phyloP scores from a whole-genome alignment of 1,139 yeast species.

The Magnusiomyces magnusii region DNA sequence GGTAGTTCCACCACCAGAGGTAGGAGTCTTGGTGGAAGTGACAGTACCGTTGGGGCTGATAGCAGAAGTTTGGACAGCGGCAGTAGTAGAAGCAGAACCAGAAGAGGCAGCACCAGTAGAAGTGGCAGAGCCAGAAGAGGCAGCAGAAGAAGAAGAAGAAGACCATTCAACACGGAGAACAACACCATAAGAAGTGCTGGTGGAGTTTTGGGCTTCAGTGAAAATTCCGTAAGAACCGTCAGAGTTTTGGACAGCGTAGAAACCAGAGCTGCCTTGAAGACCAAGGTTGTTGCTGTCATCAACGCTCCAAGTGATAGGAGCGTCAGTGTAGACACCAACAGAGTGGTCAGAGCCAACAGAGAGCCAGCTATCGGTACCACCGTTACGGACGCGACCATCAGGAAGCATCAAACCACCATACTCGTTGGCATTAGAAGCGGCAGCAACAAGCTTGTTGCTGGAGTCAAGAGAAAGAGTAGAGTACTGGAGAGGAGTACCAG shows the following conservation, averaged over 20 bases:
- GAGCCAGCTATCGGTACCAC: conserved; percentile 8
- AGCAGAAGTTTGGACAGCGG: conserved; percentile 44
- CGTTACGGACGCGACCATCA: conserved; percentile 5
- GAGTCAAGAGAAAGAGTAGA: conserved; percentile 3
- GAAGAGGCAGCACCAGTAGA: no score
- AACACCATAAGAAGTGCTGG: neutral
- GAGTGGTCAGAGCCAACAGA: neutral
- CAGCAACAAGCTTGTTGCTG: neutral
- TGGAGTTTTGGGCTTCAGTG: neutral
- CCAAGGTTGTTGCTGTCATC: neutral
- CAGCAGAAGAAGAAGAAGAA: neutral
- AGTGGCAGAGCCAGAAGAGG: neutral
- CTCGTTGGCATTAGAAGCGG: neutral
- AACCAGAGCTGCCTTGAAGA: neutral
- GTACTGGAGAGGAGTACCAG: conserved; percentile 6
- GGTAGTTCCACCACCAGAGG: neutral
- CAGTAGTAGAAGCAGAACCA: neutral
- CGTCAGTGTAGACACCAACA: neutral
- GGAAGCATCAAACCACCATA: conserved; percentile 4
- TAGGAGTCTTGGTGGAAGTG: conserved; percentile 13
- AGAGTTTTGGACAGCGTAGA: neutral
- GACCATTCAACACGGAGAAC: neutral
- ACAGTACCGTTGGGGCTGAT: neutral
- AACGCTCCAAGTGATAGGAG: neutral
- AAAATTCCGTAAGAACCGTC: neutral